These are phyloP conservation scores for Ceratocystis colombiana DNA, from an alignment of 2,329 filamentous ascomycete species.

Conservation along the genomic window DNA sequence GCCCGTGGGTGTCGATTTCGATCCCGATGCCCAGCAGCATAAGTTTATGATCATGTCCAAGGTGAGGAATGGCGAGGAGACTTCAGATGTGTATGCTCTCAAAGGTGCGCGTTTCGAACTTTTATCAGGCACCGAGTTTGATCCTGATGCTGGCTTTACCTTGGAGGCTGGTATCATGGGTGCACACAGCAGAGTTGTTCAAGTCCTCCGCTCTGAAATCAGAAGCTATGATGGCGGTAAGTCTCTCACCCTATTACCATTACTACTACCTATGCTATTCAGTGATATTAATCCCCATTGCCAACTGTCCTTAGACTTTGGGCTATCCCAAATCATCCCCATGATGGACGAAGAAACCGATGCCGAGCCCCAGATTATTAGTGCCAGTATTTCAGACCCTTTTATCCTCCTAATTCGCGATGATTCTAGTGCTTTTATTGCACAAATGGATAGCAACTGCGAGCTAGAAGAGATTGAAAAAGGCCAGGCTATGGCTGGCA, in stretches of 20 bases:
- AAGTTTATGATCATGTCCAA: conserved; percentile 78
- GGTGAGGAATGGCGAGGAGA: conserved; percentile 59
- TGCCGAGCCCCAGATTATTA: conserved; percentile 65
- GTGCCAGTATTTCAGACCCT: conserved; percentile 75
- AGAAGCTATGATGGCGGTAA: conserved; percentile 81
- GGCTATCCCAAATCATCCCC: conserved; percentile 79
- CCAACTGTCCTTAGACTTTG: conserved; percentile 53
- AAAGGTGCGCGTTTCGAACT: conserved; percentile 65
- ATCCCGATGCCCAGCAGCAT: conserved; percentile 54
- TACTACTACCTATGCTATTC: conserved; percentile 22
- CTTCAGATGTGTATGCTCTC: conserved; percentile 66
- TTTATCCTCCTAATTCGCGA: conserved; percentile 76
- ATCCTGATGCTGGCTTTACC: conserved; percentile 76
- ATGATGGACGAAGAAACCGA: conserved; percentile 87
- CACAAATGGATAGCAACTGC: conserved; percentile 63
- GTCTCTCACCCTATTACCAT: conserved; percentile 32
- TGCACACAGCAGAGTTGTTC: conserved; percentile 70
- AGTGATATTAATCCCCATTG: background rate
- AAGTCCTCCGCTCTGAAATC: conserved; percentile 77
- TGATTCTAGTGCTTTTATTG: conserved; percentile 68
- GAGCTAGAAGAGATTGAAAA: conserved; percentile 76
- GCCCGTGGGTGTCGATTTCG: conserved; percentile 41
- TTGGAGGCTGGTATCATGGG: conserved; percentile 77
- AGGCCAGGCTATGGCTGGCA: conserved; percentile 47
- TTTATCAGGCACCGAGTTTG: conserved; percentile 77